Evolutionary conservation across 2,329 filamentous ascomycete genomes (phyloP).

Genomic region (Balansia obtecta): DNA sequence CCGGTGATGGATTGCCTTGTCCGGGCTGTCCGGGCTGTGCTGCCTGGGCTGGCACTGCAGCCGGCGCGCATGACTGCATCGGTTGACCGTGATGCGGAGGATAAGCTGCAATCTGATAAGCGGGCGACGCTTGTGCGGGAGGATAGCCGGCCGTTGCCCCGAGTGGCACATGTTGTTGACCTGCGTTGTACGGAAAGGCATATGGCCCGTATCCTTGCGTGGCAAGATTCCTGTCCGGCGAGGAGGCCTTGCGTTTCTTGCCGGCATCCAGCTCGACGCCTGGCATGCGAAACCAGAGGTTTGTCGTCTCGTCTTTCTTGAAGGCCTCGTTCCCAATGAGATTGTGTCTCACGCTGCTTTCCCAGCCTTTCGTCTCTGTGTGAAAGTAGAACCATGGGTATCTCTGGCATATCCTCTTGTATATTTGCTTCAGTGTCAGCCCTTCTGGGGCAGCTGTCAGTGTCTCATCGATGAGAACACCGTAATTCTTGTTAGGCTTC

Average conservation of each 20-base stretch:
- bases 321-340: slow-evolving; percentile 51
- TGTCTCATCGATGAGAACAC: slow-evolving; percentile 47
- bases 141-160: slow-evolving; percentile 19
- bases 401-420: slow-evolving; percentile 45
- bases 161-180: slow-evolving; percentile 23
- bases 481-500: slow-evolving; percentile 51
- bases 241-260: slow-evolving; percentile 45
- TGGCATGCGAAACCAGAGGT: slow-evolving; percentile 44
- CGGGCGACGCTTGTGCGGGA: slow-evolving; percentile 20
- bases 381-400: slow-evolving; percentile 49
- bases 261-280: slow-evolving; percentile 47
- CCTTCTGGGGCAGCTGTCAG: slow-evolving; percentile 41
- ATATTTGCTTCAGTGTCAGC: slow-evolving; percentile 48
- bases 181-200: slow-evolving; percentile 20
- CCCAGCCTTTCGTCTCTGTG: slow-evolving; percentile 52
- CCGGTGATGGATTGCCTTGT: slow-evolving; percentile 10
- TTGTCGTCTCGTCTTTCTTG: slow-evolving; percentile 42
- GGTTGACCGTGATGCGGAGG: slow-evolving; percentile 19
- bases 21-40: slow-evolving; percentile 16
- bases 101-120: slow-evolving; percentile 24
- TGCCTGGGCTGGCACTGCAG: slow-evolving; percentile 3
- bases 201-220: slow-evolving; percentile 26
- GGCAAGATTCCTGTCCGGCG: slow-evolving; percentile 35
- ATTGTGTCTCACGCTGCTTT: slow-evolving; percentile 52
- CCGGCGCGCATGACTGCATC: slow-evolving; percentile 15